phyloP scores from a whole-genome alignment of 768 basidiomycete genomes.

The Lactarius vividus region DNA sequence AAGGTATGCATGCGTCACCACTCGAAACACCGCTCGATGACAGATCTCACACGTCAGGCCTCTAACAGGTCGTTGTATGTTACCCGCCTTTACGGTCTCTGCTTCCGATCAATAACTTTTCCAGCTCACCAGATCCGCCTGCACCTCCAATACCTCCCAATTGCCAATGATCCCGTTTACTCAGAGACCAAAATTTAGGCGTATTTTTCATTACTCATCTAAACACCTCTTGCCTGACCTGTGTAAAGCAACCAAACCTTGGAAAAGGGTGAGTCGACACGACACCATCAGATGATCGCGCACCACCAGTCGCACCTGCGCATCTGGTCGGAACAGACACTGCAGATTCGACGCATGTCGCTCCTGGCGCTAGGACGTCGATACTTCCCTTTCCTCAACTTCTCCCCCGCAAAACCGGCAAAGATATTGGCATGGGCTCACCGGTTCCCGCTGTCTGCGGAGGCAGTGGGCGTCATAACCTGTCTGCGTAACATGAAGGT shows the following conservation, averaged over 20 bases:
- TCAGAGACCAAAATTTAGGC: constrained; percentile 79
- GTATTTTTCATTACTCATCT: constrained; percentile 19
- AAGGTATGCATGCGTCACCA: constrained; percentile 52
- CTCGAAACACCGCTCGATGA: not conserved
- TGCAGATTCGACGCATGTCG: constrained; percentile 19
- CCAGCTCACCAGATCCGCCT: constrained; percentile 96
- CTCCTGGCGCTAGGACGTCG: not conserved
- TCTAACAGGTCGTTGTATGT: constrained; percentile 88
- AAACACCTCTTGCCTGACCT: not conserved
- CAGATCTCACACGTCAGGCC: constrained; percentile 50
- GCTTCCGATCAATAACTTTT: not conserved
- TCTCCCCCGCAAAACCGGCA: constrained; percentile 80
- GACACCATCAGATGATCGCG: constrained; percentile 61
- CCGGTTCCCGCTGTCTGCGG: constrained; percentile 75
- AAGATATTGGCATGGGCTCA: constrained; percentile 86
- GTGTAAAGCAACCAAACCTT: constrained; percentile 57
- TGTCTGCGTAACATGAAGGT: constrained; percentile 82
- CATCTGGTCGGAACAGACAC: constrained; percentile 35
- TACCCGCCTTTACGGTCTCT: constrained; percentile 5
- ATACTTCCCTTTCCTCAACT: constrained; percentile 37
- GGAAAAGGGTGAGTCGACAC: constrained; percentile 83
- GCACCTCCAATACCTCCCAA: constrained; percentile 92
- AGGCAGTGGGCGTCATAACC: constrained; percentile 78
- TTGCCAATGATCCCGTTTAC: constrained; percentile 95
- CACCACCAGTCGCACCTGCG: constrained; percentile 54